Evolutionary conservation across 2,329 filamentous ascomycete species (phyloP).

Genomic region (Aureobasidium uvarum): DNA sequence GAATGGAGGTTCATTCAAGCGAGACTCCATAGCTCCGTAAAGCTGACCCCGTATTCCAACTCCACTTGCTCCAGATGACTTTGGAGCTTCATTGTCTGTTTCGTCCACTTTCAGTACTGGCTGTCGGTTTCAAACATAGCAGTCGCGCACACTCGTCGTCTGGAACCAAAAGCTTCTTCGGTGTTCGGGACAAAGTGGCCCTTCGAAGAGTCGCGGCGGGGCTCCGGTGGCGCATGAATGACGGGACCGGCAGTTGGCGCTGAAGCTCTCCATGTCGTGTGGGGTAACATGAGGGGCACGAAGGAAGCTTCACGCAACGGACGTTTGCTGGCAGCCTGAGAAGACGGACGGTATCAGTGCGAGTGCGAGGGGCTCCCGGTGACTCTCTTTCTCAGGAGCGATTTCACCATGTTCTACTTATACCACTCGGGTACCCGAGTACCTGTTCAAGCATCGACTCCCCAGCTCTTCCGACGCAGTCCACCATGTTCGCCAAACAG

Average conservation of each 20-base stretch:
- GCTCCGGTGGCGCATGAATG: not conserved
- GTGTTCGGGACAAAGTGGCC: not conserved
- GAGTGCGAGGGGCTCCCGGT: not conserved
- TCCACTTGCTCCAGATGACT: too few species aligned
- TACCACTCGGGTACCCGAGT: not conserved
- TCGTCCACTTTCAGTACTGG: too few species aligned
- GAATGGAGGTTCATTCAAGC: too few species aligned
- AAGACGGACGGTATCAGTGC: not conserved
- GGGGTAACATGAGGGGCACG: not conserved
- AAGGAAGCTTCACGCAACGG: not conserved
- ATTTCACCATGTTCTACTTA: slow-evolving; percentile 10
- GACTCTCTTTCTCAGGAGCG: not conserved
- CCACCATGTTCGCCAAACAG: slow-evolving; percentile 43
- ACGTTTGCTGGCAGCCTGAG: not conserved
- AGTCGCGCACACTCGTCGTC: not conserved
- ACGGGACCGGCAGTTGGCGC: not conserved
- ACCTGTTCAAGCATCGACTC: not conserved
- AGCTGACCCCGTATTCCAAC: too few species aligned
- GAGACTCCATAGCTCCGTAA: too few species aligned
- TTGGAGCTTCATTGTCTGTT: too few species aligned
- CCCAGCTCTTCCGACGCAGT: not conserved
- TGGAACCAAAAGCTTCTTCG: not conserved
- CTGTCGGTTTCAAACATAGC: not conserved
- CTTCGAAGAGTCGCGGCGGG: not conserved
- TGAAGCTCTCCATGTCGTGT: not conserved